Evolutionary conservation across 2,329 filamentous ascomycete genomes (phyloP), one percentile per base, ranked within the genome.

Genomic region (Neospermospora avenae): DNA sequence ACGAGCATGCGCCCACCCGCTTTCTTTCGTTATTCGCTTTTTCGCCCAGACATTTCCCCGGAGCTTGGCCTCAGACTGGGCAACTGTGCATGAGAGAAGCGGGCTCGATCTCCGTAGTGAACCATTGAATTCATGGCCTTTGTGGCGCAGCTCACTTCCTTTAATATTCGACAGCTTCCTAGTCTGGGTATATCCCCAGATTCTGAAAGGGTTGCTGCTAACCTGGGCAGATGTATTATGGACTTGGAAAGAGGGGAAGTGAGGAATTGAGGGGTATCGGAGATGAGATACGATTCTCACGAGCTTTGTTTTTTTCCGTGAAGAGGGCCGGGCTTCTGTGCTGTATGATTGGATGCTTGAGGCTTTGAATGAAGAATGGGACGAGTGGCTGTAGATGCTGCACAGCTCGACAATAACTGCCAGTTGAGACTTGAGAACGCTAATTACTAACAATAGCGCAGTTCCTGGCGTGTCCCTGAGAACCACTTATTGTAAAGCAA

Each of bases 51-150:
- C 14, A 25, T 46, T 20, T 31, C 25, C 51, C 35, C 18, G 34
- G 51, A 39, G 24, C 35, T 41, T 54, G 51, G 51, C 51, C 51
- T 41, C 5, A 49, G 41, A 54, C 24, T 20, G 51, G 28, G 51
- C 14, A 2, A 13, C 20, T 13, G 20, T 42, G 51, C 51, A 54
- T 39, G 51, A 41, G 20, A 7, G 20, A 11, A 8, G 49, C 34
- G 34, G 35, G 51, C 18, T 39, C 20, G 49, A 16, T 11, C 45
- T 49, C 45, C 24, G 45, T 25, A 16, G 18, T n/a, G 14, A 4
- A 14, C 5, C 3, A 24, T 10, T 2, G 20, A 42, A 42, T 5
- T n/a, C 8, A 11, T 28, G 18, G 45, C n/a, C n/a, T n/a, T n/a
- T n/a, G n/a, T n/a, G n/a, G n/a, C n/a, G n/a, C n/a, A n/a, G n/a